Base-by-base conservation (phyloP, 2,329 filamentous ascomycete species). In the Pseudocercospora fijiensis region DNA sequence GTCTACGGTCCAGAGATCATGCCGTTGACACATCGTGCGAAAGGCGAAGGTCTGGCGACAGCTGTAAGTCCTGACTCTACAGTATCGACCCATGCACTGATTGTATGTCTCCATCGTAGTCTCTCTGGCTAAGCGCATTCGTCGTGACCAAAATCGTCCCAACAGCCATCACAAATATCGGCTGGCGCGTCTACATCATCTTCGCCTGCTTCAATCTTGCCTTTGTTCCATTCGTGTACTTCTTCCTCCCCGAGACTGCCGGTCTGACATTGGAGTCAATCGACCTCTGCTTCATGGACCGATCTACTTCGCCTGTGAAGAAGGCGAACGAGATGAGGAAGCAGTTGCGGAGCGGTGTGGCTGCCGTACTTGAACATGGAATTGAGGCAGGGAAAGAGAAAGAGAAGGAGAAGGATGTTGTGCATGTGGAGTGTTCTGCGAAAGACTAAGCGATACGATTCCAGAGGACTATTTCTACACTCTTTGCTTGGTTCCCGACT, bases 111-210 rank as follows among this genome's bases (percentile, higher is more conserved):
- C 6, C 13, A 16, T 41, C 37, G 37, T n/a, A 49, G 45, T 56
- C 24, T 16, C 52, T 56, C 26, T 56, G 52, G 52, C 52, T 56
- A 4, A 26, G 22, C 52, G 26, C 52, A 18, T 56, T 56, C 26
- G 52, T 56, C 52, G 52, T 80, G 65, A 78, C 78, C 1, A 72
- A 78, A 20, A 74, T 78, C 26, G 80, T 78, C 0, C 79, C 79
- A 4, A 72, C 76, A 33, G 78, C 78, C 51, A 74, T 80, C 24
- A 72, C 73, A n/a, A 72, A 76, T 56, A 77, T 78, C 67, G 76
- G 77, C 9, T 78, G 73, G 67, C 68, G 73, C 13, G 78, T 76
- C 0, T 80, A 78, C 66, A 58, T 79, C 28, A 77, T 80, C 71
- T 79, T 80, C 62, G 77, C 73, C 9, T 65, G 72, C 10, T 75